A percentile compares a stretch with the other conserved stretches of the same genome.
These are phyloP conservation scores for Mycena leptocephala DNA, from an alignment of 768 basidiomycete species.

Conservation along the genomic window DNA sequence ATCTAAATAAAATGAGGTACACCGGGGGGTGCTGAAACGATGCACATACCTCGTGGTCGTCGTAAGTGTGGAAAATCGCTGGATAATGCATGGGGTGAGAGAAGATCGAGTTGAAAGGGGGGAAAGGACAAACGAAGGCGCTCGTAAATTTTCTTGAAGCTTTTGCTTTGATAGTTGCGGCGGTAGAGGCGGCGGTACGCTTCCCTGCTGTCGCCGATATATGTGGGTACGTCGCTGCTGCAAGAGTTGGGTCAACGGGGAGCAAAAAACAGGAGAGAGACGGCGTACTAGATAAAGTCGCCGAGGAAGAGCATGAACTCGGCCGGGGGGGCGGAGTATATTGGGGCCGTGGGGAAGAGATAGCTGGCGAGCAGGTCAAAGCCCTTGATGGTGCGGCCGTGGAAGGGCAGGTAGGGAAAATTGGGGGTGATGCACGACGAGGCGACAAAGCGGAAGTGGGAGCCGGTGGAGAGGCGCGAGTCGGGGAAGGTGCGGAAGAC, in stretches of 20 bases:
- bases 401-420: constrained; percentile 78
- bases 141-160: constrained; percentile 80
- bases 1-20: constrained; percentile 58
- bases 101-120: not conserved
- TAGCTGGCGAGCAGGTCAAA: constrained; percentile 77
- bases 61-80: constrained; percentile 82
- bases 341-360: constrained; percentile 51
- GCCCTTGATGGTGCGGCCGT: constrained; percentile 70
- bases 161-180: constrained; percentile 75
- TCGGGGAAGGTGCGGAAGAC: constrained; percentile 85
- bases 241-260: not conserved
- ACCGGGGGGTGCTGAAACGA: not conserved
- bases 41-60: constrained; percentile 76
- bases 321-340: constrained; percentile 44
- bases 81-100: constrained; percentile 8
- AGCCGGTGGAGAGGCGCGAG: constrained; percentile 66
- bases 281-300: constrained; percentile 75
- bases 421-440: constrained; percentile 80
- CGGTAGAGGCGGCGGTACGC: constrained; percentile 79
- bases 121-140: constrained; percentile 69
- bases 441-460: constrained; percentile 79
- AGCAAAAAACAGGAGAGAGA: not conserved
- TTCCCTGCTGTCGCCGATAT: constrained; percentile 71
- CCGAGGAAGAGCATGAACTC: constrained; percentile 83
- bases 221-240: constrained; percentile 75